These are phyloP conservation scores for Dothiorella sarmentorum DNA, from an alignment of 2,329 filamentous ascomycete species.

Conservation along the genomic window DNA sequence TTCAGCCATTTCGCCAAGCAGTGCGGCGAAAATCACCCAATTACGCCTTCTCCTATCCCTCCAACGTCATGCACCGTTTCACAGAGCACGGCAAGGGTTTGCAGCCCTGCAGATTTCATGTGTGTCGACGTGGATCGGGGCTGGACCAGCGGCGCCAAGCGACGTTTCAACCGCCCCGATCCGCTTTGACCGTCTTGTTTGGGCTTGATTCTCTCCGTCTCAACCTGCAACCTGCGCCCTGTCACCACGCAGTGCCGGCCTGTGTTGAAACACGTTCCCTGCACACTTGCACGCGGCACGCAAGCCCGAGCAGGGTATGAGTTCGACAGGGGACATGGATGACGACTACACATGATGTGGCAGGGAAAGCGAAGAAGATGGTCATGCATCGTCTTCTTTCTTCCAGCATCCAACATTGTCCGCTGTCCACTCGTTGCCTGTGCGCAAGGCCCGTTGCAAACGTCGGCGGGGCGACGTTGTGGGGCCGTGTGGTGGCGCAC, in stretches of 20 bases:
- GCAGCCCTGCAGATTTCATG: slow-evolving; percentile 1
- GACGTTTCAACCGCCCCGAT: slow-evolving; percentile 7
- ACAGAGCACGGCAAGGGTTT: not conserved
- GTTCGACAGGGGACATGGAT: not conserved
- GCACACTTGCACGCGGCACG: not conserved
- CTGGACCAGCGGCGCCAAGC: slow-evolving; percentile 1
- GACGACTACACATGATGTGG: not conserved
- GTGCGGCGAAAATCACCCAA: not conserved
- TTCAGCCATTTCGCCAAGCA: slow-evolving; percentile 3
- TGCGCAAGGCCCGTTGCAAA: not conserved
- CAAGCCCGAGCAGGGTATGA: not conserved
- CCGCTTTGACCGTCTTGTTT: slow-evolving; percentile 3
- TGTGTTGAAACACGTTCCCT: not conserved
- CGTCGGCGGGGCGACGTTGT: not conserved
- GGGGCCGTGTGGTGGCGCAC: not conserved
- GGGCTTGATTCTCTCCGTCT: not conserved
- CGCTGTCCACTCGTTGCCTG: slow-evolving; percentile 2
- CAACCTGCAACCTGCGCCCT: not conserved
- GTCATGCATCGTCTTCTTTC: not conserved
- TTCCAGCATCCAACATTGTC: not conserved
- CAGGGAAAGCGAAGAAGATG: not conserved
- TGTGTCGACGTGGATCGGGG: not conserved
- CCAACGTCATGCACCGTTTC: not conserved
- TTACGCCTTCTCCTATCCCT: not conserved
- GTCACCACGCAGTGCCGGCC: not conserved